phyloP scores from a whole-genome alignment of 208 protist species.

The Leishmania aethiopica region DNA sequence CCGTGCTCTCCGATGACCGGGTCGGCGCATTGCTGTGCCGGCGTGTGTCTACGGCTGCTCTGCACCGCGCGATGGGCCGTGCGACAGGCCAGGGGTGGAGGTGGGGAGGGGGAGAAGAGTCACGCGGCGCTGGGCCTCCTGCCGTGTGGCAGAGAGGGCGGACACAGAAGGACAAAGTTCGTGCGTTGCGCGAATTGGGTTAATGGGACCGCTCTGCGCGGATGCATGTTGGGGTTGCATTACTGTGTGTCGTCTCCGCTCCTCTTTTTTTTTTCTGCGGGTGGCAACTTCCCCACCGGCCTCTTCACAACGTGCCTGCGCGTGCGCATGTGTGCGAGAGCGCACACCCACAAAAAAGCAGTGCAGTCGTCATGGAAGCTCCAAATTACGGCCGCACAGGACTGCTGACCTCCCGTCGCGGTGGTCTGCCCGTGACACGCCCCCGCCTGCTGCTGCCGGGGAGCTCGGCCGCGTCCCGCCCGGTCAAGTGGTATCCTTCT shows the following conservation, averaged over 20 bases:
- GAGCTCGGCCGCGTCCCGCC: not conserved
- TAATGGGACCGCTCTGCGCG: not conserved
- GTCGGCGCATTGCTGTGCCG: not conserved
- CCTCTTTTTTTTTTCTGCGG: not conserved
- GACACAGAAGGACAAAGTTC: not conserved
- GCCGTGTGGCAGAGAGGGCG: not conserved
- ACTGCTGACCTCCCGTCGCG: constrained; percentile 38
- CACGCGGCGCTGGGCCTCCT: not conserved
- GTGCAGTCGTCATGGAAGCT: constrained; percentile 40
- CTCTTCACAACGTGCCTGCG: not conserved
- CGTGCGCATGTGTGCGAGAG: not conserved
- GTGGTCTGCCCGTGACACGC: constrained; percentile 46
- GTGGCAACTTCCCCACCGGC: not conserved
- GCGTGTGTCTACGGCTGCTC: not conserved
- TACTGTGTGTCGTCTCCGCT: not conserved
- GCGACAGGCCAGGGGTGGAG: not conserved
- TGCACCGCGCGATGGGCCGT: not conserved
- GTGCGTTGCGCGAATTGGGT: not conserved
- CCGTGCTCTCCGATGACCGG: not conserved
- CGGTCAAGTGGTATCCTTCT: constrained; percentile 71
- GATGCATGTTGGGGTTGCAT: not conserved
- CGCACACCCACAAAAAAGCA: not conserved
- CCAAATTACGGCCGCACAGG: constrained; percentile 83
- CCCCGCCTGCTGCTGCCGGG: constrained; percentile 22
- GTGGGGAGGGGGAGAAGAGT: no score